These are phyloP conservation scores for Vigna trinervia DNA, from an alignment of 306 rosid genomes.

Conservation along the genomic window DNA sequence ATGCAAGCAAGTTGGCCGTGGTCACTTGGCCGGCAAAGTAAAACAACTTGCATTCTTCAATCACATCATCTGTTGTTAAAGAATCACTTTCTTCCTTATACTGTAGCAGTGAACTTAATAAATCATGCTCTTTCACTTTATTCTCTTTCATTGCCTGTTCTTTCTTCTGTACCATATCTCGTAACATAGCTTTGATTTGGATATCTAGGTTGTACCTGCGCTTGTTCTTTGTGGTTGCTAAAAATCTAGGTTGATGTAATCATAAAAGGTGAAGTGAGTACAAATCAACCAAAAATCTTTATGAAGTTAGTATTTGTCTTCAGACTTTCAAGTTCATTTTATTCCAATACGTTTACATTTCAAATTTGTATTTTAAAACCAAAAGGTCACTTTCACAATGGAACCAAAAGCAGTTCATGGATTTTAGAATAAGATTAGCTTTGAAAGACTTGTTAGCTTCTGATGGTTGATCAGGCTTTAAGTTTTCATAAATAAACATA, in stretches of 20 bases:
- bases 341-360: too few species aligned
- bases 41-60: slow-evolving; percentile 21
- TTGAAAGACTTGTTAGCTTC: too few species aligned
- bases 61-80: background rate
- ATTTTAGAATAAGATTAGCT: too few species aligned
- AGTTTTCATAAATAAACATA: background rate
- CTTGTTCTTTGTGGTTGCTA: slow-evolving; percentile 4
- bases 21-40: slow-evolving; percentile 14
- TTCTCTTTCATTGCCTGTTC: background rate
- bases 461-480: too few species aligned
- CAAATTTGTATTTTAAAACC: too few species aligned
- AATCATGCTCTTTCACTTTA: background rate
- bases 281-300: too few species aligned
- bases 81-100: background rate
- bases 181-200: background rate
- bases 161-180: background rate
- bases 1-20: background rate
- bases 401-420: too few species aligned
- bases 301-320: too few species aligned
- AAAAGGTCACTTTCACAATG: too few species aligned
- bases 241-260: background rate
- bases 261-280: background rate
- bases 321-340: too few species aligned
- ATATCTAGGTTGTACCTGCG: background rate
- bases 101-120: background rate